Conservation (phyloP, 1,139 yeast species). For the Yamadazyma sp. region DNA sequence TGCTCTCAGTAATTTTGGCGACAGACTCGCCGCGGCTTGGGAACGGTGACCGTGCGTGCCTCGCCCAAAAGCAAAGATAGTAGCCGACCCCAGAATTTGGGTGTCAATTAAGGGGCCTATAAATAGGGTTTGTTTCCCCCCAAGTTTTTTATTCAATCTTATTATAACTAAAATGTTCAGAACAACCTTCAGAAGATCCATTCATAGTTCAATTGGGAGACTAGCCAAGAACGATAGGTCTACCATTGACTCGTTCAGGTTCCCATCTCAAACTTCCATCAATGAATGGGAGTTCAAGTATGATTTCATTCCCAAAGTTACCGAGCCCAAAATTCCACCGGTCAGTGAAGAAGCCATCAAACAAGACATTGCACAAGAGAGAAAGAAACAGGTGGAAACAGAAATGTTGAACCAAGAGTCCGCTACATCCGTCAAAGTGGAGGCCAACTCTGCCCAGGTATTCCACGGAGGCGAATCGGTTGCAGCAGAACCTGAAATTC, state of each 20-base stretch:
- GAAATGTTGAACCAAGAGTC: slow-evolving; percentile 40
- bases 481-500: slow-evolving; percentile 36
- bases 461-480: slow-evolving; percentile 48
- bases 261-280: slow-evolving; percentile 50
- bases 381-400: slow-evolving; percentile 41
- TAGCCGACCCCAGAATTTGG: slow-evolving; percentile 1
- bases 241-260: slow-evolving; percentile 44
- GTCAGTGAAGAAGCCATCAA: slow-evolving; percentile 51
- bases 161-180: slow-evolving; percentile 2
- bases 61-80: not conserved
- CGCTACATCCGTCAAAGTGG: slow-evolving; percentile 42
- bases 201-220: slow-evolving; percentile 13
- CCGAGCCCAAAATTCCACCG: slow-evolving; percentile 54
- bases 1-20: no score
- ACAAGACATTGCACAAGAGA: slow-evolving; percentile 47
- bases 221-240: slow-evolving; percentile 46
- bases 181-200: slow-evolving; percentile 13
- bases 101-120: slow-evolving; percentile 8
- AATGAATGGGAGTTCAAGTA: slow-evolving; percentile 54
- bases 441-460: slow-evolving; percentile 43
- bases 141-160: not conserved
- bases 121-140: not conserved
- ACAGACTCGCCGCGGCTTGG: no score
- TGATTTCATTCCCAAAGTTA: slow-evolving; percentile 45
- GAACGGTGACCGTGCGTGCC: slow-evolving; percentile 2